Percentiles rank a stretch among this genome's conserved stretches.
Conservation (phyloP, 495 filamentous ascomycete genomes). For the Podospora appendiculata region DNA sequence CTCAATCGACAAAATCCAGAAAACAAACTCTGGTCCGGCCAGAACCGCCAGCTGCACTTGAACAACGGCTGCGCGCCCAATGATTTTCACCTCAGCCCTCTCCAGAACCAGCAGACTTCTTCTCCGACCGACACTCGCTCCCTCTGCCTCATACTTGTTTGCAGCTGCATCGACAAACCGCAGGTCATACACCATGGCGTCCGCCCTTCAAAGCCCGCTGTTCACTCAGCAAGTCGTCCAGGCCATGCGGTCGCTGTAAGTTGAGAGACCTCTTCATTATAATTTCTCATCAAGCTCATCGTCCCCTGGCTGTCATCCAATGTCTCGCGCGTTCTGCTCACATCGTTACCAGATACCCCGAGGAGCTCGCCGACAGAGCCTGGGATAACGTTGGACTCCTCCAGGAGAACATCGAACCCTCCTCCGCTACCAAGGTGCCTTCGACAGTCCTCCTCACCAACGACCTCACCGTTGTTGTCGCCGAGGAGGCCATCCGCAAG, state of each 20-base stretch:
- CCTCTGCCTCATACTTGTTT: not conserved
- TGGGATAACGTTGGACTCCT: slow-evolving; percentile 73
- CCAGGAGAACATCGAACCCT: slow-evolving; percentile 22
- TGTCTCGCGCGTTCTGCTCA: not conserved
- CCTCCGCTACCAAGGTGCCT: not conserved
- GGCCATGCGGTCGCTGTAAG: slow-evolving; percentile 77
- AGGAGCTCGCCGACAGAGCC: slow-evolving; percentile 77
- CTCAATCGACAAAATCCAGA: no score
- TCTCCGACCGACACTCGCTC: not conserved
- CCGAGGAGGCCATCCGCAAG: slow-evolving; percentile 76
- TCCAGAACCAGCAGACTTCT: slow-evolving; percentile 2
- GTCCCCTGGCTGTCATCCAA: not conserved
- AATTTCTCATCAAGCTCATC: not conserved
- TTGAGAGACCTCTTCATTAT: slow-evolving; percentile 6
- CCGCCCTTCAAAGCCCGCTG: slow-evolving; percentile 26
- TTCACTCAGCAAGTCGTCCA: slow-evolving; percentile 74
- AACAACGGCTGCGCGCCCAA: not conserved
- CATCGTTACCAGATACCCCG: slow-evolving; percentile 60
- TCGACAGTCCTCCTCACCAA: slow-evolving; percentile 70
- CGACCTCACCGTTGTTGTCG: slow-evolving; percentile 84
- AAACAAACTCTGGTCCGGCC: no score
- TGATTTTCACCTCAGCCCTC: not conserved
- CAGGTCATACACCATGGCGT: slow-evolving; percentile 11
- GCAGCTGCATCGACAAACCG: not conserved
- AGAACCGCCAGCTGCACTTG: no score